Base-by-base conservation (phyloP, 2,329 filamentous ascomycete species). In the Dactylonectria macrodidyma region DNA sequence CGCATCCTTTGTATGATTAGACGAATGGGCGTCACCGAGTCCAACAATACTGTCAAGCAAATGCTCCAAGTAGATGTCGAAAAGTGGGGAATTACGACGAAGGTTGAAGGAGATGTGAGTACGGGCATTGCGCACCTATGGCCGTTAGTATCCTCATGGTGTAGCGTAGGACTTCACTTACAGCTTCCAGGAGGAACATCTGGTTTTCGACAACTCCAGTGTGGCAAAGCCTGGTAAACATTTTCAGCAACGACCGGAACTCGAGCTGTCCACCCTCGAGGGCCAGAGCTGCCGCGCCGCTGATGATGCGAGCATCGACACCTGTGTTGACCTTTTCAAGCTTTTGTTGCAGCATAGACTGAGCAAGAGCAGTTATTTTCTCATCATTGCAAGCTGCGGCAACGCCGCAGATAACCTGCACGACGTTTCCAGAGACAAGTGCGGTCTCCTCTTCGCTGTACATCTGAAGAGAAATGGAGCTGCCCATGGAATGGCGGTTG, bases 301-400 rank as follows among this genome's bases (percentile, higher is more conserved):
- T 90, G 62, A 98, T 92, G 67, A 99, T 96, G 62, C 92, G 92
- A 34, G 92, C 91, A 83, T 98, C 95, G 2, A 98, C 93, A 5
- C 88, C 84, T 66, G 89, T 86, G 76, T 90, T 96, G 62, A 98
- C 90, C 80, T 96, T 95, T 68, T 92, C 91, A 65, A 98, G 89
- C 80, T 99, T 98, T 78, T 99, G 96, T n/a, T 97, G 83, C 26
- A 99, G 89, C 91, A 99, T 98, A 1, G 95, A 97, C 75, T 98
- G 93, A 2, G 95, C 95, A 59, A 99, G 85, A 5, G 95, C 95
- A 7, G 93, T 96, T 61, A 99, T 97, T 82, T 98, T 97, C 67
- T 94, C 91, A 76, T 99, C 95, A 55, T 92, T 89, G 78, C 92
- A 95, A 65, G 89, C 91, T 24, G 88, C 89, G 1, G 96, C 94